These are phyloP conservation scores for Fraxinus xanthoxyloides DNA, from an alignment of 305 asterid genomes.

Conservation along the genomic window DNA sequence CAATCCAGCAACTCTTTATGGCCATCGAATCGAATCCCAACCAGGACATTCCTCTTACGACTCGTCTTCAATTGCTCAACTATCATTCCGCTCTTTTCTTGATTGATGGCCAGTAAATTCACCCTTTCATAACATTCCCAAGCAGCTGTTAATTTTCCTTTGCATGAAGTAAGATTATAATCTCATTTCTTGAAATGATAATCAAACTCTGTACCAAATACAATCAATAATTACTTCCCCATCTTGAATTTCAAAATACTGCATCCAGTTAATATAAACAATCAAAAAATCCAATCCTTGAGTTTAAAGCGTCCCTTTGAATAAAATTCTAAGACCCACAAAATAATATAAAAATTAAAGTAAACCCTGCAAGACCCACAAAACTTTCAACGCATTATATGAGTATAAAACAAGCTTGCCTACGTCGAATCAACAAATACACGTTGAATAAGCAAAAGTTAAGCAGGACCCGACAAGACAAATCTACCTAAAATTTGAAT, in stretches of 20 bases:
- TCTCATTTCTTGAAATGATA: background rate
- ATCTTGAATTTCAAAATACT: background rate
- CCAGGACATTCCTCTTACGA: conserved; percentile 41
- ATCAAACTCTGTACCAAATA: conserved; percentile 11
- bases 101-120: background rate
- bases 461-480: conserved; percentile 25
- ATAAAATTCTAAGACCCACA: conserved; percentile 4
- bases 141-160: background rate
- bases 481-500: conserved; percentile 30
- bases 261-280: background rate
- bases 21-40: conserved; percentile 56
- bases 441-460: conserved; percentile 13
- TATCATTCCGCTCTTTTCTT: conserved; percentile 17
- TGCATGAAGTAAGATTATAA: background rate
- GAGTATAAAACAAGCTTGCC: background rate
- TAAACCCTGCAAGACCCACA: conserved; percentile 9
- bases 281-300: conserved; percentile 24
- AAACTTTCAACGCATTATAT: background rate
- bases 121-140: background rate
- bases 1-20: conserved; percentile 58
- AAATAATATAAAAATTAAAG: conserved; percentile 20
- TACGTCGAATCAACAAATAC: conserved; percentile 1
- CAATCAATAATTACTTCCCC: background rate
- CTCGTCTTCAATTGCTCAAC: conserved; percentile 8
- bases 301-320: conserved; percentile 14